Percentiles rank a stretch among this genome's conserved stretches.
Conservation (phyloP, 108 stramenopile genomes). For the Cyclostephanos tholiformis region DNA sequence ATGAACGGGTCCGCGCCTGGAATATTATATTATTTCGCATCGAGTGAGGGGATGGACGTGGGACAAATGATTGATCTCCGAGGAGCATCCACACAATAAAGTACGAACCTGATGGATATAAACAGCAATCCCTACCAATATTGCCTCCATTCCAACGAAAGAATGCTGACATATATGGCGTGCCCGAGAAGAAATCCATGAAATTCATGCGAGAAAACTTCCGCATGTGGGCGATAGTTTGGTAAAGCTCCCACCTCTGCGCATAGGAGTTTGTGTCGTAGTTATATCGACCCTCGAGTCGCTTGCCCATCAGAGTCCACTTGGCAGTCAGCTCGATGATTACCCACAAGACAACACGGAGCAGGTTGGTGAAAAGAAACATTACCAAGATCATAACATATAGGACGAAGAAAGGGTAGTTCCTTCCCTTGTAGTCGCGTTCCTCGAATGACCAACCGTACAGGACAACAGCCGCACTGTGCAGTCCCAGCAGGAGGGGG, state of each 20-base stretch:
- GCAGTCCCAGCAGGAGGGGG: conserved; percentile 17
- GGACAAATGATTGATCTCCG: background rate
- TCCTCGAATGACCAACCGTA: conserved; percentile 39
- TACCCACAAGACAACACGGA: conserved; percentile 38
- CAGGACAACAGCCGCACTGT: conserved; percentile 41
- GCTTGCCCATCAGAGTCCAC: conserved; percentile 57
- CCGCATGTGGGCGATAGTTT: conserved; percentile 25
- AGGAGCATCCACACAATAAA: background rate
- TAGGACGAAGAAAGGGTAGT: conserved; percentile 19
- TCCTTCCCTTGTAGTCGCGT: conserved; percentile 36
- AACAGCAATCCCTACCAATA: background rate
- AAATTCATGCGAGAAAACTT: conserved; percentile 32
- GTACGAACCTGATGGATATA: background rate
- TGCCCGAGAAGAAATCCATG: conserved; percentile 52
- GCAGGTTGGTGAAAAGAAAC: conserved; percentile 33
- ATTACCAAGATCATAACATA: conserved; percentile 31
- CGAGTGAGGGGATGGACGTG: background rate
- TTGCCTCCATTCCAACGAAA: background rate
- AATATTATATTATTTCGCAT: background rate
- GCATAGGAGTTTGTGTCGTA: conserved; percentile 57
- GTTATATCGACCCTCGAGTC: conserved; percentile 49
- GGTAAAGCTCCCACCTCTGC: conserved; percentile 68
- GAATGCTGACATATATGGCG: conserved; percentile 37
- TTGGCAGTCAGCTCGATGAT: conserved; percentile 56
- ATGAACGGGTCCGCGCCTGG: conserved; percentile 54